phyloP scores from a whole-genome alignment of 768 basidiomycete species.

The Sistotremastrum niveocremeum region DNA sequence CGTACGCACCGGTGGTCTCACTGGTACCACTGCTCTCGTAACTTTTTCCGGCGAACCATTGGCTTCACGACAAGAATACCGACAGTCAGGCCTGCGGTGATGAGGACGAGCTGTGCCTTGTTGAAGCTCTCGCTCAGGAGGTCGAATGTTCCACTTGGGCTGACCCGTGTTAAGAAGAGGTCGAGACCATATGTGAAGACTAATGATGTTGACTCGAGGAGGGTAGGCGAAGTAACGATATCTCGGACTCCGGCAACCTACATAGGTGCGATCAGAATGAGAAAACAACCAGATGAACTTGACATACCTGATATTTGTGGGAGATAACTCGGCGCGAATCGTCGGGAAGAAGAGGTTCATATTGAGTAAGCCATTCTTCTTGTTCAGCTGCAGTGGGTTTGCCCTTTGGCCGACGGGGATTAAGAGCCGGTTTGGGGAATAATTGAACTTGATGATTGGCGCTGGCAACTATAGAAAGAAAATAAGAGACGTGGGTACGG shows the following conservation, averaged over 20 bases:
- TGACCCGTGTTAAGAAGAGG: slow-evolving; percentile 73
- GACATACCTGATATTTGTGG: slow-evolving; percentile 38
- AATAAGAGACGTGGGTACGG: background rate
- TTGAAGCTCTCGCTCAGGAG: slow-evolving; percentile 87
- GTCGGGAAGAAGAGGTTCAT: slow-evolving; percentile 65
- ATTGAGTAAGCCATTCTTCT: slow-evolving; percentile 78
- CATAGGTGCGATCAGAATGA: background rate
- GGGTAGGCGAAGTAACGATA: slow-evolving; percentile 68
- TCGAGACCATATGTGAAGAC: slow-evolving; percentile 82
- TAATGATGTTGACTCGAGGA: slow-evolving; percentile 85
- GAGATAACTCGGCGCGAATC: slow-evolving; percentile 49
- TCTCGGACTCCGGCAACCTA: slow-evolving; percentile 57
- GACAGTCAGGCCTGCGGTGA: slow-evolving; percentile 51
- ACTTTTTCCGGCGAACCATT: slow-evolving; percentile 56
- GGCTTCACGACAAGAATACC: slow-evolving; percentile 78
- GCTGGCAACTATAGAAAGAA: slow-evolving; percentile 49
- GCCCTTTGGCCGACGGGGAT: slow-evolving; percentile 70
- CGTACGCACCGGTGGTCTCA: background rate
- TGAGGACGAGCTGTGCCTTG: slow-evolving; percentile 80
- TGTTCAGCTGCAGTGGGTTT: slow-evolving; percentile 66
- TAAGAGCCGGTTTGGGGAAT: slow-evolving; percentile 57
- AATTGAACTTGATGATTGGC: slow-evolving; percentile 59
- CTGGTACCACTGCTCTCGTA: slow-evolving; percentile 60
- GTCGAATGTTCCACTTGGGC: slow-evolving; percentile 86
- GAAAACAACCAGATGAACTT: background rate